Base-by-base conservation (phyloP, 306 rosid species). In the Begonia fuchsioides region DNA sequence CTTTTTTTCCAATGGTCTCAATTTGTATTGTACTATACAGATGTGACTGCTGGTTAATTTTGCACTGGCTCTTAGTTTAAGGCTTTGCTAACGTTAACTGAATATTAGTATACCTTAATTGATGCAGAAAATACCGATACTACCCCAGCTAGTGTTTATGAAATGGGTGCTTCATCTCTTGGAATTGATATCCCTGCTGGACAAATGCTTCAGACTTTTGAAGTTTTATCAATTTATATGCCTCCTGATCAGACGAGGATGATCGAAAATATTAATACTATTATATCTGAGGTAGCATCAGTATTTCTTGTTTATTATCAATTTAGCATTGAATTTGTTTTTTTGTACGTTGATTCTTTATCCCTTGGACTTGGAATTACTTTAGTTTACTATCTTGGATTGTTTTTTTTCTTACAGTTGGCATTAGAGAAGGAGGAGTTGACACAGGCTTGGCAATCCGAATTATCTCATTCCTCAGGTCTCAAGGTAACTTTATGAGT, bases 391-490 rank as follows among this genome's bases (percentile, higher is more conserved):
- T 11, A 16, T 18, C 17, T 40, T 50, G 41, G 15, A 19, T 40
- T 59, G 26, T 39, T 10, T 26, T 60, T 15, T 47, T 55, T 18
- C n/a, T n/a, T 75, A 76, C 72, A 92, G 98, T 69, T 92, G 61
- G 65, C 93, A 44, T 55, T 77, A 72, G 98, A 92, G 86, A 92
- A 92, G 60, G 94, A 85, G 61, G 98, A 82, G 66, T 61, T 92
- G 67, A 53, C 72, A 47, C 77, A 75, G 62, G 72, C 88, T 67
- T 75, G 82, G 81, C 66, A 77, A 52, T 75, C 77, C 2, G 87
- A 85, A 74, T 82, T 94, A 57, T 76, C 93, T 45, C 74, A 76
- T 32, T 75, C 77, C 64, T 82, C 87, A 55, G 75, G 71, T 70
- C 62, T 85, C 62, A 92, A 82, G 95, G 98, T 92, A 75, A 53